Conservation (phyloP, 768 basidiomycete species). For the Boletus vinaceobasis region DNA sequence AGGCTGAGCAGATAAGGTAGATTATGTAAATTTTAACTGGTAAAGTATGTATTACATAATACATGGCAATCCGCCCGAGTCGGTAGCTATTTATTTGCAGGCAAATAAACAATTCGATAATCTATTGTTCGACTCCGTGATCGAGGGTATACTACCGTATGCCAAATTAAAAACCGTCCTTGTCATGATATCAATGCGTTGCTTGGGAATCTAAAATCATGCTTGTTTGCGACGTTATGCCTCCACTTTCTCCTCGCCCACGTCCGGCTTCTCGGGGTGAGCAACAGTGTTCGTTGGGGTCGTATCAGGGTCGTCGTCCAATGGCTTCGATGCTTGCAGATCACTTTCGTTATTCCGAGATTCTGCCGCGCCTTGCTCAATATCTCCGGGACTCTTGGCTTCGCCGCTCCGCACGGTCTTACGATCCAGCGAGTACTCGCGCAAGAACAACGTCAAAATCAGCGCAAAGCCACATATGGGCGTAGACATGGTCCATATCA, state of each 20-base stretch:
- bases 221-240: not conserved
- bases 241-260: not conserved
- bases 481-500: conserved; percentile 63
- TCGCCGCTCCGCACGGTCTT: conserved; percentile 40
- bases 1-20: too few relatives aligned
- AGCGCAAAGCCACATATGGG: conserved; percentile 54
- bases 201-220: not conserved
- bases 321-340: too few relatives aligned
- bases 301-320: not conserved
- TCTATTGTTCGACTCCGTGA: not conserved
- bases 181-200: not conserved
- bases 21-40: too few relatives aligned
- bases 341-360: not conserved
- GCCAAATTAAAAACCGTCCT: not conserved
- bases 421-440: conserved; percentile 58
- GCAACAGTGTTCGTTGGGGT: not conserved
- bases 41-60: too few relatives aligned
- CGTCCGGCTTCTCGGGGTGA: not conserved
- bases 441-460: conserved; percentile 50
- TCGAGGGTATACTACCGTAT: not conserved
- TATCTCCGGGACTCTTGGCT: conserved; percentile 25
- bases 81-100: not conserved
- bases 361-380: conserved; percentile 23
- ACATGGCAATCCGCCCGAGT: too few relatives aligned
- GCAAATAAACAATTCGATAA: too few relatives aligned